Conservation (phyloP, 163 green algal genomes). For the Volvox carteri region DNA sequence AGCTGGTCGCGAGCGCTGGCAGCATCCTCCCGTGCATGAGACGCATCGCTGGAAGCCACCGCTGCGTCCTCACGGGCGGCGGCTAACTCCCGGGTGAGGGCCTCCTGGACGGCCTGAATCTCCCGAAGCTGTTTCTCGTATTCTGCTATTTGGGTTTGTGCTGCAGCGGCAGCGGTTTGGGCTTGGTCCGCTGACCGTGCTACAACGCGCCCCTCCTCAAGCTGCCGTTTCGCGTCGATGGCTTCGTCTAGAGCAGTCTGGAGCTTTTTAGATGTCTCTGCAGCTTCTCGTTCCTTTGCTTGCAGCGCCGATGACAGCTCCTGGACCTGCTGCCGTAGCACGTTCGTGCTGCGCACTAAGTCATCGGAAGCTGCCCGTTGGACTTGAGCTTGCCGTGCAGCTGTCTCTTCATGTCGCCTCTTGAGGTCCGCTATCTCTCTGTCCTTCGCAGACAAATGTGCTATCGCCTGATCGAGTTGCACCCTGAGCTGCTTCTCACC, state of each 20-base stretch:
- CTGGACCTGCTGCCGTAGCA: neutral
- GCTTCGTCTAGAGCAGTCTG: neutral
- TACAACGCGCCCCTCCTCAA: neutral
- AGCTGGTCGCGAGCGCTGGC: neutral
- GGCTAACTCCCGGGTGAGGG: neutral
- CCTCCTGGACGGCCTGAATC: neutral
- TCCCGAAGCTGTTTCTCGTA: conserved; percentile 10
- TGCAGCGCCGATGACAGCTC: neutral
- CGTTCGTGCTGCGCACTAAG: neutral
- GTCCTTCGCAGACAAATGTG: neutral
- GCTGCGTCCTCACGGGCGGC: neutral
- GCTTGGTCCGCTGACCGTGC: neutral
- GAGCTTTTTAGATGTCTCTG: neutral
- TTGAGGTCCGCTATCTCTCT: conserved; percentile 7
- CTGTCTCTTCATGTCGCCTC: neutral
- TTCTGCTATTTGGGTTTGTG: neutral
- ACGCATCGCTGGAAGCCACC: neutral
- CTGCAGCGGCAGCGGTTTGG: neutral
- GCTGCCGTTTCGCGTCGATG: neutral
- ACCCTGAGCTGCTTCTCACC: neutral
- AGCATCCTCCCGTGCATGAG: neutral
- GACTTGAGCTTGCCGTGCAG: neutral
- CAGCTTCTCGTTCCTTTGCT: neutral
- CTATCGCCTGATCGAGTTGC: conserved; percentile 9
- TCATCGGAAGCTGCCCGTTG: neutral